Evolutionary conservation across 1,139 yeast genomes (phyloP).

Genomic region (Yamadazyma epiphylla): DNA sequence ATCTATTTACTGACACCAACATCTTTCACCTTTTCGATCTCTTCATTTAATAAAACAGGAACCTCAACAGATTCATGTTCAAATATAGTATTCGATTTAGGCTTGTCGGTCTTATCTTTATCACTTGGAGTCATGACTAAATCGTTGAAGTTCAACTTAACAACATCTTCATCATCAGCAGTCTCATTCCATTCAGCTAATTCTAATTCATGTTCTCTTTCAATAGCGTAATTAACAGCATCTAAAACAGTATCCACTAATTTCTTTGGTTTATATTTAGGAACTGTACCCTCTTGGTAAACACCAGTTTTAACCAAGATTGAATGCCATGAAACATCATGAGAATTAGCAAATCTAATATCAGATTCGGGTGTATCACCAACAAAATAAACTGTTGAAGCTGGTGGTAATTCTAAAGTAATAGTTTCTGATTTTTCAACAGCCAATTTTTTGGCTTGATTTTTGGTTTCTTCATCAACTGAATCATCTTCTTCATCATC

Average conservation of each 20-base stretch:
- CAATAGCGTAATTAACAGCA: constrained; percentile 79
- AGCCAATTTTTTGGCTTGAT: constrained; percentile 20
- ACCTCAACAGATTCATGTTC: constrained; percentile 43
- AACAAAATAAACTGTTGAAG: constrained; percentile 81
- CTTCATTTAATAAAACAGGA: constrained; percentile 37
- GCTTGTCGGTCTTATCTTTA: constrained; percentile 16
- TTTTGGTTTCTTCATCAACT: constrained; percentile 11
- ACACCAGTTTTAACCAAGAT: constrained; percentile 86
- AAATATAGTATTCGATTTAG: constrained; percentile 6
- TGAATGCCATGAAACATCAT: constrained; percentile 80
- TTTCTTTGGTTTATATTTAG: constrained; percentile 75
- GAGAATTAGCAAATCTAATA: constrained; percentile 82
- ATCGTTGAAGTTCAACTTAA: constrained; percentile 44
- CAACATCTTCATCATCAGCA: constrained; percentile 32
- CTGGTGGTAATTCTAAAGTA: constrained; percentile 67
- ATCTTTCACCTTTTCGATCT: constrained; percentile 37
- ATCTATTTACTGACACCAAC: constrained; percentile 19
- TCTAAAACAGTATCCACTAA: constrained; percentile 71
- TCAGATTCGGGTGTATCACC: constrained; percentile 94
- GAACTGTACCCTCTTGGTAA: constrained; percentile 73
- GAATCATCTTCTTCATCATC: constrained; percentile 30
- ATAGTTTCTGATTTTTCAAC: constrained; percentile 34
- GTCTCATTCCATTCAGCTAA: constrained; percentile 67
- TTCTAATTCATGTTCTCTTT: constrained; percentile 70
- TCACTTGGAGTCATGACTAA: constrained; percentile 48